Percentiles rank a stretch among this genome's conserved stretches.
These are phyloP conservation scores for Parafenestella ontariensis DNA, from an alignment of 2,329 filamentous ascomycete species.

Conservation along the genomic window DNA sequence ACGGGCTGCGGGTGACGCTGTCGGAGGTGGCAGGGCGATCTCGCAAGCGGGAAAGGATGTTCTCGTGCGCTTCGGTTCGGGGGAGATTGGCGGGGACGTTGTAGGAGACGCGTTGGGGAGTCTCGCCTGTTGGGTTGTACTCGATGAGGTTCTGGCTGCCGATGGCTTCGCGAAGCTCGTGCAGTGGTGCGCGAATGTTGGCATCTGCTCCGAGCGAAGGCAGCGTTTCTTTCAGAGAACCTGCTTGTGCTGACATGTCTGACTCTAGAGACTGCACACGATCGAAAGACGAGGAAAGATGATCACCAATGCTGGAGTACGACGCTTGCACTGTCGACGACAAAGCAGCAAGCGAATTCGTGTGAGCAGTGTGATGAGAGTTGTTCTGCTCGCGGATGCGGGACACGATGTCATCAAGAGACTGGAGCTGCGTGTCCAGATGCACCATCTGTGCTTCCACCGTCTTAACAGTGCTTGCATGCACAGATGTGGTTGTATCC, in stretches of 20 bases:
- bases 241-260: conserved; percentile 69
- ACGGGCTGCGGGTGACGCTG: conserved; percentile 47
- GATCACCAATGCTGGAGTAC: conserved; percentile 72
- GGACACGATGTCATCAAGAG: conserved; percentile 88
- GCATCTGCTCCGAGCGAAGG: conserved; percentile 63
- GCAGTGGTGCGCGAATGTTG: conserved; percentile 72
- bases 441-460: conserved; percentile 89
- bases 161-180: conserved; percentile 74
- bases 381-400: conserved; percentile 83
- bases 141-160: conserved; percentile 71
- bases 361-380: conserved; percentile 74
- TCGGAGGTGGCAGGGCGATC: conserved; percentile 44
- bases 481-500: conserved; percentile 81
- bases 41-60: conserved; percentile 59
- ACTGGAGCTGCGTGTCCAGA: conserved; percentile 85
- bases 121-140: conserved; percentile 84
- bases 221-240: conserved; percentile 66
- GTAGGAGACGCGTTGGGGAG: conserved; percentile 82
- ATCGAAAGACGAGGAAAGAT: conserved; percentile 72
- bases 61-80: conserved; percentile 71
- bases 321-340: conserved; percentile 74
- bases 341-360: conserved; percentile 69
- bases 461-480: conserved; percentile 87
- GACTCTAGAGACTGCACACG: conserved; percentile 72
- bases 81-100: conserved; percentile 81